Evolutionary conservation across 2,329 filamentous ascomycete species (phyloP).

Genomic region (Aspergillus brasiliensis): DNA sequence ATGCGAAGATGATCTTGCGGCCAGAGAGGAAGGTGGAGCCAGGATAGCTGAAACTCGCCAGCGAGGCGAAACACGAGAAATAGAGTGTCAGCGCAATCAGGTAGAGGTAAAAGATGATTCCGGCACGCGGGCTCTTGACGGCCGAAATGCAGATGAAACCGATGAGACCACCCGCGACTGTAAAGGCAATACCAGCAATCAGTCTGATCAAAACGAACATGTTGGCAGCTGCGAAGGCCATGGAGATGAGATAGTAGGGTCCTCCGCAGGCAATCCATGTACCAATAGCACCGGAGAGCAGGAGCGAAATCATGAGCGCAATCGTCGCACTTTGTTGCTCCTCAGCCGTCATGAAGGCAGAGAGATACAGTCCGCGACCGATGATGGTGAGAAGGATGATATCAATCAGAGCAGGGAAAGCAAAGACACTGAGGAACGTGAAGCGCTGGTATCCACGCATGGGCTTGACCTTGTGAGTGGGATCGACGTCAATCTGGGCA

Average conservation of each 20-base stretch:
- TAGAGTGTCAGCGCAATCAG: conserved; percentile 61
- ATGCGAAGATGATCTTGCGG: conserved; percentile 57
- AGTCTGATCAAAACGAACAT: conserved; percentile 58
- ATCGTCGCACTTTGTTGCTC: conserved; percentile 58
- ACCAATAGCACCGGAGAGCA: conserved; percentile 62
- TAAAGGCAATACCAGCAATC: conserved; percentile 55
- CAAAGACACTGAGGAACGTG: conserved; percentile 63
- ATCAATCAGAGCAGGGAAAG: conserved; percentile 64
- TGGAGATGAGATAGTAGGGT: conserved; percentile 62
- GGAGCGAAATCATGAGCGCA: conserved; percentile 60
- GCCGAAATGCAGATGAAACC: conserved; percentile 56
- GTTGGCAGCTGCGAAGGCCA: conserved; percentile 58
- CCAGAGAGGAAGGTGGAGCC: conserved; percentile 61
- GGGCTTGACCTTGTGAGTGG: conserved; percentile 45
- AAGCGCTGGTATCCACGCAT: conserved; percentile 55
- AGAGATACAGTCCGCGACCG: conserved; percentile 64
- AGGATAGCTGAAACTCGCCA: conserved; percentile 57
- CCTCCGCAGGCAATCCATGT: conserved; percentile 66
- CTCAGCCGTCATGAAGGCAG: conserved; percentile 55
- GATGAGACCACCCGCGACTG: conserved; percentile 55
- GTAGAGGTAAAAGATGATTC: conserved; percentile 62
- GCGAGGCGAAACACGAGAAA: conserved; percentile 58
- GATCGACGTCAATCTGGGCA: conserved; percentile 56
- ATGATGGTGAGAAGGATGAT: conserved; percentile 61
- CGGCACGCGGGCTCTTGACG: conserved; percentile 48